A percentile compares a stretch with the other conserved stretches of the same genome.
phyloP scores from a whole-genome alignment of 306 rosid species.

The Oxytropis ochrocephala region DNA sequence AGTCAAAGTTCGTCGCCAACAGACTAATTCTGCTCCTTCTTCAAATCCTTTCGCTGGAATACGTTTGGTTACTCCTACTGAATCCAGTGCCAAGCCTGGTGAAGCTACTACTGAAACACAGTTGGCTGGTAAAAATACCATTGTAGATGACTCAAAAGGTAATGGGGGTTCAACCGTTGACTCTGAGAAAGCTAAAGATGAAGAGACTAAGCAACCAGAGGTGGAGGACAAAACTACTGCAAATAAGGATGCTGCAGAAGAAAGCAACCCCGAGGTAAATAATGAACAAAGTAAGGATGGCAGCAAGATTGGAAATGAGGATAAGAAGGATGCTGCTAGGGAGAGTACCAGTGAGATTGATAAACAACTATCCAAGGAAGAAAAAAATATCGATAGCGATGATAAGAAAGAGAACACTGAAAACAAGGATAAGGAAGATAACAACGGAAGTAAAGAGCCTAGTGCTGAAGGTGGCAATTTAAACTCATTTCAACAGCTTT shows the following conservation, averaged over 20 bases:
- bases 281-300: conserved; percentile 19
- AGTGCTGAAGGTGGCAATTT: conserved; percentile 48
- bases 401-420: conserved; percentile 19
- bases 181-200: conserved; percentile 29
- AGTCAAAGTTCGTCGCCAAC: conserved; percentile 77
- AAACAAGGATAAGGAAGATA: conserved; percentile 38
- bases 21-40: conserved; percentile 42
- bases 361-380: conserved; percentile 10
- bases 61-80: conserved; percentile 47
- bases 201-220: conserved; percentile 34
- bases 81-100: conserved; percentile 27
- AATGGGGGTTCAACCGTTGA: conserved; percentile 13
- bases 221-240: conserved; percentile 27
- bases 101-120: conserved; percentile 37
- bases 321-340: conserved; percentile 17
- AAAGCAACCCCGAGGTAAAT: conserved; percentile 22
- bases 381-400: conserved; percentile 16
- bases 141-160: conserved; percentile 26
- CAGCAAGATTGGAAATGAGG: conserved; percentile 20
- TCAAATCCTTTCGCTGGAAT: conserved; percentile 87
- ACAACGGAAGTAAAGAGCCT: conserved; percentile 34
- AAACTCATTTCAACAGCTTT: conserved; percentile 81
- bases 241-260: conserved; percentile 18
- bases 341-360: conserved; percentile 29
- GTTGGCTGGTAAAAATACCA: conserved; percentile 25